Conservation (phyloP, 2,329 filamentous ascomycete species). For the Aspergillus piperis region DNA sequence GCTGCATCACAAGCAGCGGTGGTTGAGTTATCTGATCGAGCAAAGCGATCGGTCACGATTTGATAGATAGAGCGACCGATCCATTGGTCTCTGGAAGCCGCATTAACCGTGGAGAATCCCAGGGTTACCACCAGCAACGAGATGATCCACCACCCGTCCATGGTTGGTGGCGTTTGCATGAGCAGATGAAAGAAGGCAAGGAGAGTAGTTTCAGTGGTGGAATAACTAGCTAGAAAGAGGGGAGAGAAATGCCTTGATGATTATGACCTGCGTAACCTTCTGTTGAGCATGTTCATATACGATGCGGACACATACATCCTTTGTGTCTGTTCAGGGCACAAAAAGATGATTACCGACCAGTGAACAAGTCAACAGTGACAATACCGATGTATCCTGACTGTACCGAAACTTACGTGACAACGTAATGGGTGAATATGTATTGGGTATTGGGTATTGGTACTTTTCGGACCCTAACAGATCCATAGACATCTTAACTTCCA, state of each 20-base stretch:
- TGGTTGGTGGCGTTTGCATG: conserved; percentile 3
- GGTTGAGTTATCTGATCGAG: conserved; percentile 38
- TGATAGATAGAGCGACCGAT: conserved; percentile 46
- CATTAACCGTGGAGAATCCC: neutral
- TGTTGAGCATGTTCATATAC: neutral
- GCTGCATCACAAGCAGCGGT: conserved; percentile 28
- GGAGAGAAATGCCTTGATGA: neutral
- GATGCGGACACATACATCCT: neutral
- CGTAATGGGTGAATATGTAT: too few relatives aligned
- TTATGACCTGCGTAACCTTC: neutral
- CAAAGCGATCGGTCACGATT: conserved; percentile 47
- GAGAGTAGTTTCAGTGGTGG: neutral
- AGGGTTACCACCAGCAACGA: neutral
- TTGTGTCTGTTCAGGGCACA: too few relatives aligned
- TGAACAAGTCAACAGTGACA: too few relatives aligned
- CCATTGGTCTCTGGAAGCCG: conserved; percentile 30
- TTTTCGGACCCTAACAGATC: too few relatives aligned
- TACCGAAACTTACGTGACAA: too few relatives aligned
- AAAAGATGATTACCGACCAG: too few relatives aligned
- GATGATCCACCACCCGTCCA: neutral
- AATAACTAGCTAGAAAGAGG: neutral
- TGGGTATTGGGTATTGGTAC: too few relatives aligned
- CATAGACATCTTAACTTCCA: too few relatives aligned
- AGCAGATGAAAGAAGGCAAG: neutral
- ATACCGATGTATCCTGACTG: too few relatives aligned